These are phyloP conservation scores for Hanseniaspora vineae DNA, from an alignment of 805 yeast genomes.

Conservation along the genomic window DNA sequence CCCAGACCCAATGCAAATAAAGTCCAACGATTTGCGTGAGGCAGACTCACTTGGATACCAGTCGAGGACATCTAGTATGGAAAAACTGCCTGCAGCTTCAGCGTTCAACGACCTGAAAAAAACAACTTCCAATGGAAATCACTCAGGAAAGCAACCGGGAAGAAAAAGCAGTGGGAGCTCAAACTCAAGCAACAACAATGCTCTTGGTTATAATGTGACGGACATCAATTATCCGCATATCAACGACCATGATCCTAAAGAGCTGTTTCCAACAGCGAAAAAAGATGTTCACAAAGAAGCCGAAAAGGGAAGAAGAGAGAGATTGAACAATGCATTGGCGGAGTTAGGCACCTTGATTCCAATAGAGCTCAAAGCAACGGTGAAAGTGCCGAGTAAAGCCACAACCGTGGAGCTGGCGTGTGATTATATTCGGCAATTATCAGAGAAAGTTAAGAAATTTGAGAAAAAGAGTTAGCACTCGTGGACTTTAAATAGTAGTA, in stretches of 20 bases:
- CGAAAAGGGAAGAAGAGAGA: conserved; percentile 89
- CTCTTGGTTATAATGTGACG: not conserved
- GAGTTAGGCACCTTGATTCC: conserved; percentile 65
- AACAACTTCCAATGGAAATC: not conserved
- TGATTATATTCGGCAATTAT: conserved; percentile 42
- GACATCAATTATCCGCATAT: no score
- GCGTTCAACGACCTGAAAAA: no score
- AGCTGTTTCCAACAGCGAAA: no score
- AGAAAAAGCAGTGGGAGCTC: conserved; percentile 7
- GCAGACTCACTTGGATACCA: no score
- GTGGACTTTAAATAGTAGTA: no score
- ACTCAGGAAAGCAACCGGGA: conserved; percentile 3
- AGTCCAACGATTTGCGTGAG: no score
- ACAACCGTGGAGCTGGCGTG: conserved; percentile 90
- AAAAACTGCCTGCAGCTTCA: no score
- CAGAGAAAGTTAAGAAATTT: conserved; percentile 5
- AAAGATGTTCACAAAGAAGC: conserved; percentile 67
- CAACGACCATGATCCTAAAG: no score
- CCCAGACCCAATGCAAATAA: not conserved
- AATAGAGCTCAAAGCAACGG: conserved; percentile 38
- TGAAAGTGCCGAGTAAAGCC: conserved; percentile 73
- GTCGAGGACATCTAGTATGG: no score
- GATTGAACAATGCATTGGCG: conserved; percentile 78
- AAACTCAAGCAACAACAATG: not conserved
- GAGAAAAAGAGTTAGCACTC: not conserved